phyloP scores from a whole-genome alignment of 192 early-diverging fungal genomes.

The Mortierella claussenii region DNA sequence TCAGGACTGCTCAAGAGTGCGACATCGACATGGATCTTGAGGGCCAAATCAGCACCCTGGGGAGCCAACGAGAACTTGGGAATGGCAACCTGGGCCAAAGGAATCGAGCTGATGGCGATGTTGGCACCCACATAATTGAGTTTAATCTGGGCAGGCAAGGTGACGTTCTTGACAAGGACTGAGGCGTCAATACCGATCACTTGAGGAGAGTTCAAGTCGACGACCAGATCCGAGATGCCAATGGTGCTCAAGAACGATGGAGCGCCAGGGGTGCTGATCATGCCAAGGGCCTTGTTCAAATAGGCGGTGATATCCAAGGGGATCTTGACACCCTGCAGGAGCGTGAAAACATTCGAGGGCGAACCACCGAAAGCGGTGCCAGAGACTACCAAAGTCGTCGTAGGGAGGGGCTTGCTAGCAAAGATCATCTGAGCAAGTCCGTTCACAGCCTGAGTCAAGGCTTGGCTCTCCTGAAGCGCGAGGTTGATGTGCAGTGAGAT shows the following conservation, averaged over 20 bases:
- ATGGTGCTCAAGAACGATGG: slow-evolving; percentile 25
- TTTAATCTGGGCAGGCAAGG: slow-evolving; percentile 38
- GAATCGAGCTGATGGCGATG: slow-evolving; percentile 14
- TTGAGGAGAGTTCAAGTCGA: slow-evolving; percentile 43
- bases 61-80: slow-evolving; percentile 39
- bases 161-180: slow-evolving; percentile 35
- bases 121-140: slow-evolving; percentile 48
- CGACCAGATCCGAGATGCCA: slow-evolving; percentile 25
- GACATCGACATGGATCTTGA: slow-evolving; percentile 26
- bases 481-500: slow-evolving; percentile 18
- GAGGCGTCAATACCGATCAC: slow-evolving; percentile 39
- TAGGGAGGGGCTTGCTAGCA: slow-evolving; percentile 16
- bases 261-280: slow-evolving; percentile 5
- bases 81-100: slow-evolving; percentile 28
- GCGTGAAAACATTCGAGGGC: slow-evolving; percentile 30
- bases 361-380: slow-evolving; percentile 33
- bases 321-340: slow-evolving; percentile 37
- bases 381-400: slow-evolving; percentile 23
- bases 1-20: slow-evolving; percentile 8
- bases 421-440: slow-evolving; percentile 17
- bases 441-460: slow-evolving; percentile 20
- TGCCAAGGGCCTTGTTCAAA: slow-evolving; percentile 14
- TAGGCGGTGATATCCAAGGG: slow-evolving; percentile 32
- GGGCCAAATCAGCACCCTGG: slow-evolving; percentile 24
- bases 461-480: slow-evolving; percentile 16